Base-by-base conservation (phyloP, 169 alveolate species). In the Plasmodium ovale region DNA sequence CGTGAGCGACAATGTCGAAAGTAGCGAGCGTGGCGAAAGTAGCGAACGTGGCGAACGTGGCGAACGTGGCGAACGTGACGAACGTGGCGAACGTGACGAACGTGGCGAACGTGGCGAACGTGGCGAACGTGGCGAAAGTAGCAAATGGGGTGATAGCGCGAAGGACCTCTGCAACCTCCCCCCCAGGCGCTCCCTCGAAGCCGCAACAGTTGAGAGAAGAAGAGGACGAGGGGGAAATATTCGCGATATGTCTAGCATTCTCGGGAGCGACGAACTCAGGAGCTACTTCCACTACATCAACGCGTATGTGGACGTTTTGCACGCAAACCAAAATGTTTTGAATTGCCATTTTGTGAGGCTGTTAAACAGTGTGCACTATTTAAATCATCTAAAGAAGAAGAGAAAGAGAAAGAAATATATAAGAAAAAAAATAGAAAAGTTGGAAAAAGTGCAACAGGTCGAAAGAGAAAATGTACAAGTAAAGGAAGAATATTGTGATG, bases 281-380 rank as follows among this genome's bases (percentile, higher is more conserved):
- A 69, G 91, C 19, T 92, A 88, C 56, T 92, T 62, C 68, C 90
- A 87, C 54, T 65, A 70, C 35, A 49, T 92, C 39, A 92, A 87
- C 42, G 72, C 93, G 29, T 92, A 92, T 71, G 79, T 92, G 3
- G 94, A 92, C 21, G 60, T 92, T 16, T 85, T 88, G 51, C 87
- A 67, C 44, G 29, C 93, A 27, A 79, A 87, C 31, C 68, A 79
- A 65, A 33, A 79, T 27, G 21, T 79, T 54, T 42, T 79, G 37
- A 79, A 79, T 58, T 35, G 64, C 33, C 89, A 79, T 79, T 79
- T 79, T 51, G 29, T 79, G 33, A 62, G 79, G 14, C 10, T 79
- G 44, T 44, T 64, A 79, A 79, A 79, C 35, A 37, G 37, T 7
- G 14, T 79, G 7, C 89, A 79, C 58, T 4, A 16, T 19, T 68